Evolutionary conservation across 768 basidiomycete genomes (phyloP), one percentile per base, ranked within the genome.

Genomic region (Trametes coccinea): DNA sequence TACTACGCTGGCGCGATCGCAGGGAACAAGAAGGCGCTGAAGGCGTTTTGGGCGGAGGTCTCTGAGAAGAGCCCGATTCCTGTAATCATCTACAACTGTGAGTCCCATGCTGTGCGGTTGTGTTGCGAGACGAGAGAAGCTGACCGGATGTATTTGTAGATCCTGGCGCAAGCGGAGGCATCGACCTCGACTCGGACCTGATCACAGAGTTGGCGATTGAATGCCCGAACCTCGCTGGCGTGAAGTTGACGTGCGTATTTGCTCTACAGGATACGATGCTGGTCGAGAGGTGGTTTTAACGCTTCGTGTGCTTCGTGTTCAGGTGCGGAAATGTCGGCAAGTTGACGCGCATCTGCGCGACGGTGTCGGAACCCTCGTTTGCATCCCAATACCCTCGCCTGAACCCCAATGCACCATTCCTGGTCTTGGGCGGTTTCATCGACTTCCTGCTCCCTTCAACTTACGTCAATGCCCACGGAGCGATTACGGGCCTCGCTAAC

Each of bases 271-370:
- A 16, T 39, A 9, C 14, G 9, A n/a, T 16, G 31, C 5, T 16
- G n/a, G 27, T 33, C 29, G 14, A 29, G 54, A 39, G 27, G 16
- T 37, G n/a, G 2, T 30, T 33, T 5, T 33, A 43, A 70, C 14
- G 62, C 61, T 49, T 50, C 22, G 17, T 61, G 58, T 48, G 62
- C 61, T 49, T 50, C 22, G 17, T 61, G 58, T 48, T 22, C 66
- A 93, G 91, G 45, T 96, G 95, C 69, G 93, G 91, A 31, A 92
- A 90, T 69, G 92, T 97, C 63, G 95, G 94, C 51, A 95, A 95
- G 75, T 80, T 95, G 67, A 91, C 92, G 31, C 83, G 94, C 67
- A 89, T 95, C 65, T 86, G 88, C 51, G 87, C 87, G 46, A 77
- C 80, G 9, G 83, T 91, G 6, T 82, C 89, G 13, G 76, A 77